phyloP scores from a whole-genome alignment of 331 rosid species.

The Rosa hybrid region DNA sequence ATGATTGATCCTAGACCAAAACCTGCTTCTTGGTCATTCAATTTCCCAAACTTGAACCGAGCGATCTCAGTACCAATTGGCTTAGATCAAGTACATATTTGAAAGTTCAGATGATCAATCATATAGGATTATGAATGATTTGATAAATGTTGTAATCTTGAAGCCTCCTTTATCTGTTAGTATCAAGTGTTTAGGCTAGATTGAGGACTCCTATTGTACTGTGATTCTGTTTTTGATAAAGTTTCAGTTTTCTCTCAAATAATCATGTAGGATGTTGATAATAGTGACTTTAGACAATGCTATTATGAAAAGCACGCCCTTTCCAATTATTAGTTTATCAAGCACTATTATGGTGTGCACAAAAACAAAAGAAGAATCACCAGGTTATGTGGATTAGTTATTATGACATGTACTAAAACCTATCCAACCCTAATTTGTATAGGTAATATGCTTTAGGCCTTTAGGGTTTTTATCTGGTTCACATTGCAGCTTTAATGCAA shows the following conservation, averaged over 20 bases:
- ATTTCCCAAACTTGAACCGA: not conserved
- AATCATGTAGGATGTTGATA: not conserved
- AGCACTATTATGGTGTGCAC: not conserved
- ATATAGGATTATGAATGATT: not conserved
- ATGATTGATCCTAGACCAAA: not conserved
- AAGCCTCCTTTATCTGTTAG: not conserved
- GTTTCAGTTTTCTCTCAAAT: not conserved
- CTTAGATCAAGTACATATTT: not conserved
- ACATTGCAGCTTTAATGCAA: not conserved
- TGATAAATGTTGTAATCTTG: not conserved
- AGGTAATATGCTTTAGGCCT: not conserved
- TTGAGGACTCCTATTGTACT: not conserved
- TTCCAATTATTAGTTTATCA: not conserved
- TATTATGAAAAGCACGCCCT: not conserved
- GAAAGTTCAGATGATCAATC: not conserved
- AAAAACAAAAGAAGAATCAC: not conserved
- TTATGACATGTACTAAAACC: not conserved
- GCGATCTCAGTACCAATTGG: not conserved
- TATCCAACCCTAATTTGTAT: not conserved
- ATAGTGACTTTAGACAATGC: not conserved
- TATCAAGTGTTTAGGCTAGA: not conserved
- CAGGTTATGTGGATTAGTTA: not conserved
- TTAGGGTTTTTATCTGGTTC: not conserved
- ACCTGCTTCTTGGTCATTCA: slow-evolving; percentile 10
- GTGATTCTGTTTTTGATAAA: not conserved